These are phyloP conservation scores for Fusarium longipes DNA, from an alignment of 2,329 filamentous ascomycete species.

Conservation along the genomic window DNA sequence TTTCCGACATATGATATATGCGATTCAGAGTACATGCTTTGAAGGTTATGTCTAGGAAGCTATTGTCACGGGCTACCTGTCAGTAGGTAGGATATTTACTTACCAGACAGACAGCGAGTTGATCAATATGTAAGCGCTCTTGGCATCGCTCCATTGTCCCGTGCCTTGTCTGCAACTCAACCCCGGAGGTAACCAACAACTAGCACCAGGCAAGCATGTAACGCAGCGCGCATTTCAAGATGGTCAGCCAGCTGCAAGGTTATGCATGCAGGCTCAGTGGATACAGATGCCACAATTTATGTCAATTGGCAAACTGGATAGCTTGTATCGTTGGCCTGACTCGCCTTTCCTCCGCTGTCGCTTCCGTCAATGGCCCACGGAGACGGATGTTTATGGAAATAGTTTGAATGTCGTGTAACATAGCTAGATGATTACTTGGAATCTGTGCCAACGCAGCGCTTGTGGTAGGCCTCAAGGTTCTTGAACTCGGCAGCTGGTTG, in stretches of 20 bases:
- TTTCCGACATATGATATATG: not conserved
- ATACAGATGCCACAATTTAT: not conserved
- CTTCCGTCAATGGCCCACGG: not conserved
- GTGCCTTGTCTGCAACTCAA: conserved; percentile 3
- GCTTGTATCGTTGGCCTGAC: not conserved
- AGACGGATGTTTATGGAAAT: conserved; percentile 24
- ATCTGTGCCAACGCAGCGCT: not conserved
- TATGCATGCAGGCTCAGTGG: conserved; percentile 12
- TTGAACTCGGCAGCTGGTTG: conserved; percentile 3
- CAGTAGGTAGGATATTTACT: conserved; percentile 19
- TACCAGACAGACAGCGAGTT: conserved; percentile 1
- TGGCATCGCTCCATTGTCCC: conserved; percentile 4
- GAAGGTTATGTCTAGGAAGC: conserved; percentile 17
- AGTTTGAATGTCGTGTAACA: conserved; percentile 18
- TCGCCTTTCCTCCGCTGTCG: not conserved
- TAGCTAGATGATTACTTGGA: conserved; percentile 1
- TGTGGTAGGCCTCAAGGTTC: not conserved
- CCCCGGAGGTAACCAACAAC: no score
- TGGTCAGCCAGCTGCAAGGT: conserved; percentile 12
- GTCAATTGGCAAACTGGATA: not conserved
- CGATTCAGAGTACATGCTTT: not conserved
- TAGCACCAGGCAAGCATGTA: conserved; percentile 15
- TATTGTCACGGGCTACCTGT: conserved; percentile 4
- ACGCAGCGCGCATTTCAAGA: conserved; percentile 12
- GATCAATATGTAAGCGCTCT: not conserved